phyloP scores from a whole-genome alignment of 495 filamentous ascomycete species.

The Aspergillus diversus region DNA sequence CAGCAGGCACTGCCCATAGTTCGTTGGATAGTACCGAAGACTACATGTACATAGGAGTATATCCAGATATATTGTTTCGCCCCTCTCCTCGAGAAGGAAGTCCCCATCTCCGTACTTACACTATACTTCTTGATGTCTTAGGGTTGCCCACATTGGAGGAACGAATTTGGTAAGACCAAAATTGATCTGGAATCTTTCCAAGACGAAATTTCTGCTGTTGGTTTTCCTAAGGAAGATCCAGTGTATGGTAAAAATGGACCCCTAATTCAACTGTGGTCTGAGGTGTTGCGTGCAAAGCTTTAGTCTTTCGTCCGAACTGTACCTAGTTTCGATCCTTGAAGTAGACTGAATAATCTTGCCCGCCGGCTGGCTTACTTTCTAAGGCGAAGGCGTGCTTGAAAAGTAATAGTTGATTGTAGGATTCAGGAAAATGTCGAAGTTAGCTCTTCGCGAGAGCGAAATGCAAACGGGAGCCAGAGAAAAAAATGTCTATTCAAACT shows the following conservation, averaged over 20 bases:
- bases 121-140: slow-evolving; percentile 1
- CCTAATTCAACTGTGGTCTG: slow-evolving; percentile 12
- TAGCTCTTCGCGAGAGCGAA: too few species aligned
- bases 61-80: slow-evolving; percentile 9
- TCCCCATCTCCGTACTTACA: neutral
- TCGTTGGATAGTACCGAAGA: slow-evolving; percentile 5
- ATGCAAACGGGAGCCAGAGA: neutral
- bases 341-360: neutral
- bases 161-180: neutral
- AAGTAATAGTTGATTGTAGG: too few species aligned
- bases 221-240: slow-evolving; percentile 12
- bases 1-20: slow-evolving; percentile 16
- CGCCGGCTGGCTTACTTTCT: too few species aligned
- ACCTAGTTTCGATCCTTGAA: neutral
- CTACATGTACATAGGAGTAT: slow-evolving; percentile 17
- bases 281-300: neutral
- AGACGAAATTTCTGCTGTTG: slow-evolving; percentile 4
- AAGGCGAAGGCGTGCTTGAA: too few species aligned
- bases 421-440: too few species aligned
- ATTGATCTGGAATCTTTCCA: slow-evolving; percentile 12
- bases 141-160: slow-evolving; percentile 17
- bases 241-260: slow-evolving; percentile 11
- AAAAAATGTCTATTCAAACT: slow-evolving; percentile 3
- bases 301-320: neutral
- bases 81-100: neutral